Conservation (phyloP, 108 stramenopile genomes). For the Stephanodiscus triporus region DNA sequence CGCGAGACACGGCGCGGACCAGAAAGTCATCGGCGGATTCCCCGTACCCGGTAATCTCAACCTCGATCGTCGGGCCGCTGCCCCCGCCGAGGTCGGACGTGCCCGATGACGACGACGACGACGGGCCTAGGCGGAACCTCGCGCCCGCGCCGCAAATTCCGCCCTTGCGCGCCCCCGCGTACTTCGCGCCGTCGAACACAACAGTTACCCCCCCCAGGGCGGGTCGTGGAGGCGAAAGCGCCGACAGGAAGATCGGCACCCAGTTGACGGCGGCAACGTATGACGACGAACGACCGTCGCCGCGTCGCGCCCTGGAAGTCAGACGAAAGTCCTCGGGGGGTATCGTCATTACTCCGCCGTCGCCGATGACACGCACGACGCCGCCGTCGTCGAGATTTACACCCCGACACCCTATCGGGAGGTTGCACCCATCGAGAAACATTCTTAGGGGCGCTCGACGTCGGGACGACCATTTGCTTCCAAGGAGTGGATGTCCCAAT, state of each 20-base stretch:
- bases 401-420: slow-evolving; percentile 46
- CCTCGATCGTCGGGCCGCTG: slow-evolving; percentile 14
- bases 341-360: slow-evolving; percentile 4
- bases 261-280: slow-evolving; percentile 35
- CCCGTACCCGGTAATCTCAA: slow-evolving; percentile 50
- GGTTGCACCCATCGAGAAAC: slow-evolving; percentile 56
- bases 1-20: slow-evolving; percentile 5
- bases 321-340: slow-evolving; percentile 29
- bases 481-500: slow-evolving; percentile 35
- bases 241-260: slow-evolving; percentile 43
- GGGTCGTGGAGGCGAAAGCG: slow-evolving; percentile 26
- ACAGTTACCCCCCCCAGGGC: slow-evolving; percentile 22
- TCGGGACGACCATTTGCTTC: not conserved
- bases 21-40: slow-evolving; percentile 49
- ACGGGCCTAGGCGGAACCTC: slow-evolving; percentile 23
- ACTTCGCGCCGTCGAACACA: slow-evolving; percentile 57
- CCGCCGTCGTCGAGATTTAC: slow-evolving; percentile 21
- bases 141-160: not conserved
- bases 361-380: not conserved
- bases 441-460: slow-evolving; percentile 30
- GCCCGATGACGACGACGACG: slow-evolving; percentile 1
- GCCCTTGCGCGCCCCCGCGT: slow-evolving; percentile 18
- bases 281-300: not conserved
- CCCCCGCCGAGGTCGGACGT: not conserved
- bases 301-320: slow-evolving; percentile 26